These are phyloP conservation scores for Skeletonema tropicum DNA, from an alignment of 108 stramenopile genomes.

Conservation along the genomic window DNA sequence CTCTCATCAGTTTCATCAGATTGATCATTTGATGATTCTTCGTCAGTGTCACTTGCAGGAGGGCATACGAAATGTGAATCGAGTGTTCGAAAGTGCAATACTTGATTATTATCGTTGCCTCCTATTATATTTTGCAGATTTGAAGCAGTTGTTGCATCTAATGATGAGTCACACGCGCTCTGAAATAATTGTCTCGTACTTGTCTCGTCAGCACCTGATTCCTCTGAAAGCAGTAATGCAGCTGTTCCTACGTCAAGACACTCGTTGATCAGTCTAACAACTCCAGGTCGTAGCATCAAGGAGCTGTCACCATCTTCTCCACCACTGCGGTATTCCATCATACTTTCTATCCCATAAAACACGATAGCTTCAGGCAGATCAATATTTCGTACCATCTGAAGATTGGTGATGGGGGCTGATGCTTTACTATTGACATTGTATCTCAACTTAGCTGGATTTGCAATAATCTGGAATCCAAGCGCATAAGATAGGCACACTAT, in stretches of 20 bases:
- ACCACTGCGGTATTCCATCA: slow-evolving; percentile 31
- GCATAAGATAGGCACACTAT: not conserved
- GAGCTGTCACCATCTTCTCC: not conserved
- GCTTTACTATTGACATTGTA: not conserved
- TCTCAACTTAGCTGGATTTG: not conserved
- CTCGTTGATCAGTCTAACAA: slow-evolving; percentile 63
- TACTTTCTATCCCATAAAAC: slow-evolving; percentile 65
- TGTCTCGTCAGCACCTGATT: slow-evolving; percentile 4
- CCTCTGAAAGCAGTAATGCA: slow-evolving; percentile 57
- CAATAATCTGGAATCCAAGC: not conserved
- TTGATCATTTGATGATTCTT: not conserved
- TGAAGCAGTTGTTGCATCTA: not conserved
- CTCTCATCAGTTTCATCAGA: slow-evolving; percentile 17
- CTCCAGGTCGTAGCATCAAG: slow-evolving; percentile 46
- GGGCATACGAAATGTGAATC: slow-evolving; percentile 7
- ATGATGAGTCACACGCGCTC: slow-evolving; percentile 7
- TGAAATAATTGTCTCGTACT: slow-evolving; percentile 14
- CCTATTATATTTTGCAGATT: slow-evolving; percentile 1
- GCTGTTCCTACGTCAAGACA: slow-evolving; percentile 69
- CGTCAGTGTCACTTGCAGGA: not conserved
- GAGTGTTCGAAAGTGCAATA: slow-evolving; percentile 26
- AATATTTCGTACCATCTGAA: slow-evolving; percentile 78
- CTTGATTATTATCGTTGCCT: slow-evolving; percentile 4
- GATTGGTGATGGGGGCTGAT: slow-evolving; percentile 5
- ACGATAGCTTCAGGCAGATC: slow-evolving; percentile 78